These are phyloP conservation scores for Conringia planisiliqua DNA, from an alignment of 345 rosid genomes.

Conservation along the genomic window DNA sequence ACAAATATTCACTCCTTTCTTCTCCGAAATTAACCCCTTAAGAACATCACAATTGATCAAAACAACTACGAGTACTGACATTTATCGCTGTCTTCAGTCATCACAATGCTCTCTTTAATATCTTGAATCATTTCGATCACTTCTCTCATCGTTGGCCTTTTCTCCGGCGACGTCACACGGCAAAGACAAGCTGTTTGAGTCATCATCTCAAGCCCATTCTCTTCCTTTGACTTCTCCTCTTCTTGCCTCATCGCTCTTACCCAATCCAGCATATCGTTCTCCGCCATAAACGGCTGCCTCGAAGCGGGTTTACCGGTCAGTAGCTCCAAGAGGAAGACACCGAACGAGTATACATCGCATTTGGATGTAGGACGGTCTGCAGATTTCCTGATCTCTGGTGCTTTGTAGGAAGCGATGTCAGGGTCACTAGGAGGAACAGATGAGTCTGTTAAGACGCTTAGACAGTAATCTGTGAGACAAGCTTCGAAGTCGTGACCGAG, in stretches of 20 bases:
- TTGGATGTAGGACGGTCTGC: conserved; percentile 45
- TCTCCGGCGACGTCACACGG: conserved; percentile 72
- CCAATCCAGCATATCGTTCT: conserved; percentile 69
- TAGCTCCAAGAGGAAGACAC: conserved; percentile 74
- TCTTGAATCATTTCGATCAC: conserved; percentile 79
- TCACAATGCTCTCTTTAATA: conserved; percentile 51
- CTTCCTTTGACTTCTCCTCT: conserved; percentile 43
- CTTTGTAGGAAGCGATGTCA: conserved; percentile 66
- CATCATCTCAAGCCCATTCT: conserved; percentile 67
- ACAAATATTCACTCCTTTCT: not conserved
- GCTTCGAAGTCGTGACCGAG: conserved; percentile 91
- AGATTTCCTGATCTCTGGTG: conserved; percentile 76
- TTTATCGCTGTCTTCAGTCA: conserved; percentile 8
- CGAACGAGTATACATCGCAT: conserved; percentile 81
- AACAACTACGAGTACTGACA: not conserved
- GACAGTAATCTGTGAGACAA: conserved; percentile 77
- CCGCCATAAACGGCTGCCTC: conserved; percentile 68
- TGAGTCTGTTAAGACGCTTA: conserved; percentile 54
- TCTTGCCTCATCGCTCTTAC: conserved; percentile 64
- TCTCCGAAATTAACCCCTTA: not conserved
- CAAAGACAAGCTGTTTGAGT: conserved; percentile 76
- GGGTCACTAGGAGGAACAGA: conserved; percentile 31
- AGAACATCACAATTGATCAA: not conserved
- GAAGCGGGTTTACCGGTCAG: conserved; percentile 71
- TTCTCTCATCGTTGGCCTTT: conserved; percentile 76